A percentile compares a stretch with the other conserved stretches of the same genome.
Evolutionary conservation across 2,329 filamentous ascomycete genomes (phyloP).

Genomic region (Fusarium temperatum): DNA sequence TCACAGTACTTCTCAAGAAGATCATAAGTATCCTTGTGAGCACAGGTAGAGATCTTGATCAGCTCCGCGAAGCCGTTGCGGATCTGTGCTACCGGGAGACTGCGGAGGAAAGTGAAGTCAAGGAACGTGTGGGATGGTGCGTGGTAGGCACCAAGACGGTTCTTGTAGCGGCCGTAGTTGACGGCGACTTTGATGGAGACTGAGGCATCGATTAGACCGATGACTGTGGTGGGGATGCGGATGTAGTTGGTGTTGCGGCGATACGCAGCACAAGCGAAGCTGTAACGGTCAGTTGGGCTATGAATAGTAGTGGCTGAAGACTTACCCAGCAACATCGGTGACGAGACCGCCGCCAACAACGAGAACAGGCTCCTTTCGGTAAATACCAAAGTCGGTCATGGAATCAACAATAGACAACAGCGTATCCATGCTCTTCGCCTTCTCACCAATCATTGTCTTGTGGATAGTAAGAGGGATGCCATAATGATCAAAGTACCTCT

Average conservation of each 20-base stretch:
- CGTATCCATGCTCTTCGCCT: conserved; percentile 77
- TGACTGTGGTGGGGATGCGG: conserved; percentile 77
- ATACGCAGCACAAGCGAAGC: conserved; percentile 76
- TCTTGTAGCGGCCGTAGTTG: conserved; percentile 81
- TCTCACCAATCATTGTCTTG: conserved; percentile 79
- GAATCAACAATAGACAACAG: conserved; percentile 75
- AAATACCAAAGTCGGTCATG: conserved; percentile 78
- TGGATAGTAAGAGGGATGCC: conserved; percentile 70
- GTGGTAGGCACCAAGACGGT: conserved; percentile 77
- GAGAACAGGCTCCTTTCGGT: conserved; percentile 73
- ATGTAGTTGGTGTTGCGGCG: conserved; percentile 79
- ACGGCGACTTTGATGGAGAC: conserved; percentile 83
- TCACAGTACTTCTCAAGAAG: conserved; percentile 75
- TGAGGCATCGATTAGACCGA: conserved; percentile 78
- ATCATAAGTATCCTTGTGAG: conserved; percentile 72
- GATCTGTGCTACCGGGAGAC: conserved; percentile 72
- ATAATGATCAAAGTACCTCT: conserved; percentile 73
- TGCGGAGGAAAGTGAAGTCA: conserved; percentile 77
- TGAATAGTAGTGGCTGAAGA: conserved; percentile 39
- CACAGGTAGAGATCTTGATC: conserved; percentile 79
- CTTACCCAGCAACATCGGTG: conserved; percentile 78
- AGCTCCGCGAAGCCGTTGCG: conserved; percentile 79
- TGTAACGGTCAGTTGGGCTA: conserved; percentile 44
- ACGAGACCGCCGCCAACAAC: conserved; percentile 75
- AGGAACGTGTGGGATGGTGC: conserved; percentile 77